These are phyloP conservation scores for Penicillium egyptiacum DNA, from an alignment of 495 filamentous ascomycete species.

Conservation along the genomic window DNA sequence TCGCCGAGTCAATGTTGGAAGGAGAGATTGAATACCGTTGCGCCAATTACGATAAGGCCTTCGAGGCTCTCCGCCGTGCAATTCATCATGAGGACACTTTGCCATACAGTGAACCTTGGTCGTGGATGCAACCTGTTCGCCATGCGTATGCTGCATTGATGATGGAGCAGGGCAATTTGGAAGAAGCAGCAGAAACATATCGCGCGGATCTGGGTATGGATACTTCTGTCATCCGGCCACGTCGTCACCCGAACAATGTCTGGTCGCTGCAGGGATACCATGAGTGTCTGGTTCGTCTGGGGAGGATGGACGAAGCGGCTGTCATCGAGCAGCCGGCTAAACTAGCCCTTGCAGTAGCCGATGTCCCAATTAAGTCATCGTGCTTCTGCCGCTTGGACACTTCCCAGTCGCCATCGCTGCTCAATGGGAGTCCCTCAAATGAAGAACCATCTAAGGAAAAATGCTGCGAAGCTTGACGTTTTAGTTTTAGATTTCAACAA, in stretches of 20 bases:
- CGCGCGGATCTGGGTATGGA: slow-evolving; percentile 58
- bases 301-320: slow-evolving; percentile 45
- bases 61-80: slow-evolving; percentile 47
- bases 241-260: slow-evolving; percentile 63
- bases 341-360: slow-evolving; percentile 51
- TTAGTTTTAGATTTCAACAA: too few relatives aligned
- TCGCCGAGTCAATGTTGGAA: slow-evolving; percentile 59
- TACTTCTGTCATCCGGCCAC: slow-evolving; percentile 51
- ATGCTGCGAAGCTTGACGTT: slow-evolving; percentile 1
- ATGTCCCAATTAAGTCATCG: slow-evolving; percentile 54
- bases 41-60: slow-evolving; percentile 50
- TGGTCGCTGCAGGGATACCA: slow-evolving; percentile 65
- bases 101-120: slow-evolving; percentile 65
- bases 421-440: not conserved
- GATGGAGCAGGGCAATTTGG: slow-evolving; percentile 56
- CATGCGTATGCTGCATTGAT: slow-evolving; percentile 63
- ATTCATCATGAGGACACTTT: slow-evolving; percentile 52
- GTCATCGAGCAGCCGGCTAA: slow-evolving; percentile 50
- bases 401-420: slow-evolving; percentile 8
- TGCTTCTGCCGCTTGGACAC: slow-evolving; percentile 56
- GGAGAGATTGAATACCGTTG: slow-evolving; percentile 64
- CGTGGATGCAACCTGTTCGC: slow-evolving; percentile 63
- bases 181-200: slow-evolving; percentile 55
- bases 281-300: slow-evolving; percentile 57
- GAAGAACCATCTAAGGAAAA: not conserved